Evolutionary conservation across 2,329 filamentous ascomycete species (phyloP).

Genomic region (Truncatella angustata): DNA sequence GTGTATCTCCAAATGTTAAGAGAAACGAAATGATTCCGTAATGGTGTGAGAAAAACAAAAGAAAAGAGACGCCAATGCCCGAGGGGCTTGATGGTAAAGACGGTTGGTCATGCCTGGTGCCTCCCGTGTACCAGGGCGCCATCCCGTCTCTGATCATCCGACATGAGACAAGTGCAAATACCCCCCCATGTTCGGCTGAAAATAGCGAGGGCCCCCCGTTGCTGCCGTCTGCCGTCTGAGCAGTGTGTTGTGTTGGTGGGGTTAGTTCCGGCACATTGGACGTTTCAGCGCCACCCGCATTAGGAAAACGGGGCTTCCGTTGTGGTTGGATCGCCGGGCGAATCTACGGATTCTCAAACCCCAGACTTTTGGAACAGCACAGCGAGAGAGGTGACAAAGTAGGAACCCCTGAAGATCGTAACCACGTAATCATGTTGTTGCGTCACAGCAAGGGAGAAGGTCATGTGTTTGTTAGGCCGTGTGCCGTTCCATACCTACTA

Average conservation of each 20-base stretch:
- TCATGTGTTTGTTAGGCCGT: background rate
- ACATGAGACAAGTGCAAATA: conserved; percentile 6
- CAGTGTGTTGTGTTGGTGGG: background rate
- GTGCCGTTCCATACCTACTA: too few species aligned
- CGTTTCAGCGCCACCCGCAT: conserved; percentile 8
- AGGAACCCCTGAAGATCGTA: too few species aligned
- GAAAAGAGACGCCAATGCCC: background rate
- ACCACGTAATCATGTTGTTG: too few species aligned
- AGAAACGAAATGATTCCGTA: background rate
- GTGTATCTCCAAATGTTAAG: background rate
- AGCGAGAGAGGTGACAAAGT: too few species aligned
- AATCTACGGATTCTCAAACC: conserved; percentile 4
- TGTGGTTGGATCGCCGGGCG: background rate
- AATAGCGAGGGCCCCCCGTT: background rate
- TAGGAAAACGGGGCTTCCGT: background rate
- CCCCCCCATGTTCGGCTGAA: background rate
- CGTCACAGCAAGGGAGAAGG: background rate
- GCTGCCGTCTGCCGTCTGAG: background rate
- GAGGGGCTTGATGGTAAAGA: background rate
- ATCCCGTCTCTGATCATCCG: background rate
- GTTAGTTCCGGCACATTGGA: conserved; percentile 6
- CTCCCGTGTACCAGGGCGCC: too few species aligned
- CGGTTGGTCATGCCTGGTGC: background rate
- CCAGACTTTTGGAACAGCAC: background rate
- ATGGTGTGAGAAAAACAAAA: too few species aligned